These are phyloP conservation scores for Leptosphaerulina australis DNA, from an alignment of 2,329 filamentous ascomycete genomes.

Conservation along the genomic window DNA sequence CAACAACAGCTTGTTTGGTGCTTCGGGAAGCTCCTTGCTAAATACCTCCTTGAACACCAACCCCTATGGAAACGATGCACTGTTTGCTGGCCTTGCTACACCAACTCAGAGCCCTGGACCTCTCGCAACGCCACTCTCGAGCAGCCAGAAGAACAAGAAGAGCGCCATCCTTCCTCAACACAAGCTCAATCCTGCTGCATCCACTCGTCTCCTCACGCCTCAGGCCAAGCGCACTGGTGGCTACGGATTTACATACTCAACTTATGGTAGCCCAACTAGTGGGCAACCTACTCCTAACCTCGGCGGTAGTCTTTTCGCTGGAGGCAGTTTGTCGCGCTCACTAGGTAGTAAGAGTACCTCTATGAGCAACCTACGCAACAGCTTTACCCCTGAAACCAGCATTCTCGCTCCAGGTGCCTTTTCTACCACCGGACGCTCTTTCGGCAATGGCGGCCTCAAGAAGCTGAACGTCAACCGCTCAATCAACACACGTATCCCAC, in stretches of 20 bases:
- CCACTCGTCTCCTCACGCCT: constrained; percentile 79
- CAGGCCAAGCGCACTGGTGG: constrained; percentile 71
- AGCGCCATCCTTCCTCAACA: constrained; percentile 82
- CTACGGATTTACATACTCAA: constrained; percentile 92
- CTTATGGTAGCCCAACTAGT: constrained; percentile 80
- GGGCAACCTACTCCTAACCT: constrained; percentile 67
- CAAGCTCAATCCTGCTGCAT: constrained; percentile 81
- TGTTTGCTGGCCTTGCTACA: constrained; percentile 76
- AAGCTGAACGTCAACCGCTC: constrained; percentile 91
- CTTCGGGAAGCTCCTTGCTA: constrained; percentile 55
- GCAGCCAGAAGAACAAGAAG: constrained; percentile 76
- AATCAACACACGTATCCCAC: constrained; percentile 68
- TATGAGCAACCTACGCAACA: constrained; percentile 81
- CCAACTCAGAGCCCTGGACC: constrained; percentile 79
- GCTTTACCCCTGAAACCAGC: constrained; percentile 81
- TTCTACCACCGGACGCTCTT: constrained; percentile 62
- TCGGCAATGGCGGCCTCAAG: constrained; percentile 68
- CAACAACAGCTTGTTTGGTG: constrained; percentile 60
- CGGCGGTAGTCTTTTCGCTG: constrained; percentile 55
- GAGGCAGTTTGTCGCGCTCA: constrained; percentile 70
- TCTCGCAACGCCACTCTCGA: constrained; percentile 85
- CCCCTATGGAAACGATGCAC: constrained; percentile 85
- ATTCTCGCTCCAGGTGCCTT: constrained; percentile 86
- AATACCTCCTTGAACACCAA: constrained; percentile 68
- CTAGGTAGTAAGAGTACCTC: constrained; percentile 83